Percentiles rank a stretch among this genome's conserved stretches.
These are phyloP conservation scores for Mangifera indica DNA, from an alignment of 345 rosid species.

Conservation along the genomic window DNA sequence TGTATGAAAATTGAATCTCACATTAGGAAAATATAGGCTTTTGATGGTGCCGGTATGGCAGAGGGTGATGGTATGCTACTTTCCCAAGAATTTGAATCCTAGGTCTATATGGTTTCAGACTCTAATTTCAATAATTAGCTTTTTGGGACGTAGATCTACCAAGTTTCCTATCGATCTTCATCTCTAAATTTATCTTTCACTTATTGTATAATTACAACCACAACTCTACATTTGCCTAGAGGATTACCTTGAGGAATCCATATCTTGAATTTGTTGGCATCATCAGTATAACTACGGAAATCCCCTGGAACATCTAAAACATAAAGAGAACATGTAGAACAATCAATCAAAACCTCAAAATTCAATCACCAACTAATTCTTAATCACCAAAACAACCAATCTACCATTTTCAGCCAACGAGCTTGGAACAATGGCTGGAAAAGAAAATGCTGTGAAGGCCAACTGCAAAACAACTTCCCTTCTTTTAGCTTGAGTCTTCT, in stretches of 20 bases:
- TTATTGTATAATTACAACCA: too few species aligned
- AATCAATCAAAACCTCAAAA: background rate
- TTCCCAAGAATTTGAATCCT: too few species aligned
- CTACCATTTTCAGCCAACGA: constrained; percentile 46
- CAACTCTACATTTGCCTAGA: background rate
- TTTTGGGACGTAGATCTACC: too few species aligned
- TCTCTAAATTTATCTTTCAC: too few species aligned
- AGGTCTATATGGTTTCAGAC: too few species aligned
- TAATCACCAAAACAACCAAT: background rate
- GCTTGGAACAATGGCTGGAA: constrained; percentile 39
- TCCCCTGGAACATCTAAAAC: constrained; percentile 38
- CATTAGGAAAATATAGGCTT: too few species aligned
- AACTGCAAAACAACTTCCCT: constrained; percentile 53
- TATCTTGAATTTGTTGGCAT: constrained; percentile 75
- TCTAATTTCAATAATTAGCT: too few species aligned
- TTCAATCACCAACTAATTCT: background rate
- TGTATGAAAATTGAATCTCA: too few species aligned
- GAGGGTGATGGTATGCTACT: too few species aligned
- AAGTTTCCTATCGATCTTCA: too few species aligned
- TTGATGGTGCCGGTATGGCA: too few species aligned
- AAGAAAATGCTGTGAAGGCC: constrained; percentile 42
- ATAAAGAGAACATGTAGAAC: background rate
- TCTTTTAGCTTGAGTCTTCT: constrained; percentile 39
- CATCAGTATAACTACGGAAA: constrained; percentile 62
- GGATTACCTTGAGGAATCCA: constrained; percentile 70